Base-by-base conservation (phyloP, 1,284 basidiomycete species). In the Neonothopanus nambi region DNA sequence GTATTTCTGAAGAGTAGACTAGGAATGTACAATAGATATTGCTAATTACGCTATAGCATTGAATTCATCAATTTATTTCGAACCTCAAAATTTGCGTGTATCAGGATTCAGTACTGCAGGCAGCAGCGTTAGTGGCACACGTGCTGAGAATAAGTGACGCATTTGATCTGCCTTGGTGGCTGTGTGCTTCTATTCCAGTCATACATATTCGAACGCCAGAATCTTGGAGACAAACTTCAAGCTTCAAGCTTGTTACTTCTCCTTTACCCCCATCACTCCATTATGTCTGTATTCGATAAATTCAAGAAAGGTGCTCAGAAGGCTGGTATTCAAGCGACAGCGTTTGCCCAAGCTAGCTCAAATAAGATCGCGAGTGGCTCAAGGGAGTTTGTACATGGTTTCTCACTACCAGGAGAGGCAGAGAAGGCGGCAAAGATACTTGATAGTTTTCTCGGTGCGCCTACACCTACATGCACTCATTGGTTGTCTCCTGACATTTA, bases 391-490 rank as follows among this genome's bases (percentile, higher is more conserved):
- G 87, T 87, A 4, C 91, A 93, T 61, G 84, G 85, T 5, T 96
- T 96, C 74, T 85, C 81, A 42, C 76, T 97, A 24, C 90, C 91
- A 13, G 90, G 91, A 60, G 93, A 95, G 71, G 89, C 90, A 49
- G 86, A 94, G 63, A 95, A 93, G 67, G 93, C 95, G 0, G 94
- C 95, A 23, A 91, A 88, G 70, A 97, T 95, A 60, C 75, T 98
- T 36, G 85, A 85, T 61, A 87, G 85, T 61, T 98, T 98, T 79
- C 78, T 98, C 13, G 91, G 91, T 93, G 63, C 59, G 83, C 46
- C 9, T n/a, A 11, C 28, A 8, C 35, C 23, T 39, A 24, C 39
- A 20, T 23, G 26, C 21, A 33, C 15, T 26, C 26, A 39, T 48
- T 26, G 24, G 21, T 33, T 39, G 40, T 51, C 26, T 54, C 12